Conservation (phyloP, 2,329 filamentous ascomycete species). For the Drechslerella coelobrocha region DNA sequence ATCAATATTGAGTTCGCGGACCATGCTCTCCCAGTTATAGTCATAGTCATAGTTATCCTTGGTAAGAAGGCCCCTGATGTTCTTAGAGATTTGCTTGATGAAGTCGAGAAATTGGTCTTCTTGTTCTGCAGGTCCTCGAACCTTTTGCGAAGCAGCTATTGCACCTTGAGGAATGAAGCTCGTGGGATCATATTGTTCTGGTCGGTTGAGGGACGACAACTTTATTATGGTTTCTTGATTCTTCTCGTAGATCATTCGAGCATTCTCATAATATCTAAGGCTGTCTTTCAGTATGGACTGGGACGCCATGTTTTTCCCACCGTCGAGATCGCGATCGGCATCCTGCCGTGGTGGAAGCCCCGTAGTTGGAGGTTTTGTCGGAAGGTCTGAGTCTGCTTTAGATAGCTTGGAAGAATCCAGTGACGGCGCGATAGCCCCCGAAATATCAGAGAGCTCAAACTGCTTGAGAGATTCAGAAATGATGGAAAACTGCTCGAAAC, state of each 20-base stretch:
- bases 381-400: not conserved
- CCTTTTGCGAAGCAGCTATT: no score
- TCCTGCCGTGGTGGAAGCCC: conserved; percentile 14
- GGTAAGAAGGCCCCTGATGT: conserved; percentile 21
- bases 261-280: conserved; percentile 38
- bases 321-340: not conserved
- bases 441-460: not conserved
- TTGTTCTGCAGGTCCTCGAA: conserved; percentile 2
- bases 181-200: not conserved
- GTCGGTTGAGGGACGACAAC: conserved; percentile 5
- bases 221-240: conserved; percentile 1
- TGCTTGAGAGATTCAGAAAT: conserved; percentile 3
- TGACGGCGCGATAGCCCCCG: not conserved
- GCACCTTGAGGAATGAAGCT: not conserved
- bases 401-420: not conserved
- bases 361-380: not conserved
- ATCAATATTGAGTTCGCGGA: conserved; percentile 37
- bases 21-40: conserved; percentile 27
- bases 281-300: conserved; percentile 18
- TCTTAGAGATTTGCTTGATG: conserved; percentile 29
- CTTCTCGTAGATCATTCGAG: conserved; percentile 18
- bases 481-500: not conserved
- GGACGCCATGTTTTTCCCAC: conserved; percentile 7
- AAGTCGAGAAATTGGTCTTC: conserved; percentile 30
- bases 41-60: conserved; percentile 19